These are phyloP conservation scores for Yamadazyma paraphyllophila DNA, from an alignment of 805 yeast species.

Conservation along the genomic window DNA sequence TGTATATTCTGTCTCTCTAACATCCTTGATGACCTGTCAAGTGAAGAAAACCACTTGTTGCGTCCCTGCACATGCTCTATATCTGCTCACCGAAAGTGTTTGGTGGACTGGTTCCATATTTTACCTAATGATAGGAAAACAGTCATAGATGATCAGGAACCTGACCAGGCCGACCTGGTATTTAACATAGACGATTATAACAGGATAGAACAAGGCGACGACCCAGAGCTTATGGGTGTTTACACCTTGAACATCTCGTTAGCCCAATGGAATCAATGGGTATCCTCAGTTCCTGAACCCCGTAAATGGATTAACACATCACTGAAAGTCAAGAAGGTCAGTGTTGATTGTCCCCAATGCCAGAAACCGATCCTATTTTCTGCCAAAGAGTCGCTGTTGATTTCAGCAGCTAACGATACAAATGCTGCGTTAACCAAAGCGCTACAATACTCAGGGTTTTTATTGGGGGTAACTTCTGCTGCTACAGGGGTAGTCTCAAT, in stretches of 20 bases:
- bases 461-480: slow-evolving; percentile 39
- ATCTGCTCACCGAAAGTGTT: slow-evolving; percentile 36
- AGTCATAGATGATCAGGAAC: neutral
- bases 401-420: slow-evolving; percentile 20
- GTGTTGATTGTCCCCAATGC: slow-evolving; percentile 39
- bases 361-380: slow-evolving; percentile 32
- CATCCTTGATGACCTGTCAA: too few species aligned
- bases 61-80: slow-evolving; percentile 34
- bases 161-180: neutral
- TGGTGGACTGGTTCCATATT: slow-evolving; percentile 41
- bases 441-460: slow-evolving; percentile 29
- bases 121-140: slow-evolving; percentile 25
- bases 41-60: too few species aligned
- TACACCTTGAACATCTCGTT: neutral
- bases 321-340: neutral
- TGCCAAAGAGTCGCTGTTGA: slow-evolving; percentile 26
- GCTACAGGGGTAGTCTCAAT: slow-evolving; percentile 38
- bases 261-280: neutral
- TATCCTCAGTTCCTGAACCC: neutral
- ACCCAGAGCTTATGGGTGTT: neutral
- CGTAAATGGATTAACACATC: neutral
- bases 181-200: neutral
- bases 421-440: slow-evolving; percentile 19
- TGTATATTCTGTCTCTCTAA: slow-evolving; percentile 34
- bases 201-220: neutral